These are phyloP conservation scores for Haplosporangium gracile DNA, from an alignment of 192 early-diverging fungal species.

Conservation along the genomic window DNA sequence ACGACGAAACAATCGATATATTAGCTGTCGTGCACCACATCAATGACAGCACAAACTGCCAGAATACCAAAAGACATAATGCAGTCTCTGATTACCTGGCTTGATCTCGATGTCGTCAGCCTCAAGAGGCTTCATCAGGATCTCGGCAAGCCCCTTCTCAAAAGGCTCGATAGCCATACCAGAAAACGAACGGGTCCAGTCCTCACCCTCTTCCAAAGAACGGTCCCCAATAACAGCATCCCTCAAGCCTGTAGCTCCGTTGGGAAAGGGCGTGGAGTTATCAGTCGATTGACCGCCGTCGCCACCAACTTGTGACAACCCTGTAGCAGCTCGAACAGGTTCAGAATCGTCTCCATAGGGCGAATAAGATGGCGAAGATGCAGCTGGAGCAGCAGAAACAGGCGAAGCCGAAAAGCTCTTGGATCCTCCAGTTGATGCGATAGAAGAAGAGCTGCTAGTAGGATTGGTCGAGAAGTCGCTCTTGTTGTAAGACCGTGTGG, in stretches of 20 bases:
- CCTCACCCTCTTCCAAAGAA: constrained; percentile 32
- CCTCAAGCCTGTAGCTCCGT: constrained; percentile 7
- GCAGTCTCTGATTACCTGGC: constrained; percentile 69
- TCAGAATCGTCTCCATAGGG: constrained; percentile 12
- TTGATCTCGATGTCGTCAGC: constrained; percentile 92
- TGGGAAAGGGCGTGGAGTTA: constrained; percentile 9
- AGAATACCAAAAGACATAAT: neutral
- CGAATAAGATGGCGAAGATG: constrained; percentile 7
- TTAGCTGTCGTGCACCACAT: neutral
- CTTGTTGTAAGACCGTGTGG: constrained; percentile 17
- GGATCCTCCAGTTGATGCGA: neutral
- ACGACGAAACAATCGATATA: neutral
- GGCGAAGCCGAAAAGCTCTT: constrained; percentile 12
- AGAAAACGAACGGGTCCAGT: constrained; percentile 80
- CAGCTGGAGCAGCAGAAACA: neutral
- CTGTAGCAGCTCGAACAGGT: neutral
- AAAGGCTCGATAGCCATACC: constrained; percentile 86
- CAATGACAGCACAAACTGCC: neutral
- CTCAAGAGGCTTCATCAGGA: constrained; percentile 79
- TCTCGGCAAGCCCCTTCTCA: constrained; percentile 72
- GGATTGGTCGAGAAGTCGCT: constrained; percentile 20
- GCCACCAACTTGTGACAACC: constrained; percentile 14
- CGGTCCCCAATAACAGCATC: constrained; percentile 43
- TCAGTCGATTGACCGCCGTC: constrained; percentile 16
- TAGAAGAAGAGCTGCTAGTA: neutral